Evolutionary conservation across 345 rosid species (phyloP), one percentile per base, ranked within the genome.

Genomic region (Rhizophora apiculata): DNA sequence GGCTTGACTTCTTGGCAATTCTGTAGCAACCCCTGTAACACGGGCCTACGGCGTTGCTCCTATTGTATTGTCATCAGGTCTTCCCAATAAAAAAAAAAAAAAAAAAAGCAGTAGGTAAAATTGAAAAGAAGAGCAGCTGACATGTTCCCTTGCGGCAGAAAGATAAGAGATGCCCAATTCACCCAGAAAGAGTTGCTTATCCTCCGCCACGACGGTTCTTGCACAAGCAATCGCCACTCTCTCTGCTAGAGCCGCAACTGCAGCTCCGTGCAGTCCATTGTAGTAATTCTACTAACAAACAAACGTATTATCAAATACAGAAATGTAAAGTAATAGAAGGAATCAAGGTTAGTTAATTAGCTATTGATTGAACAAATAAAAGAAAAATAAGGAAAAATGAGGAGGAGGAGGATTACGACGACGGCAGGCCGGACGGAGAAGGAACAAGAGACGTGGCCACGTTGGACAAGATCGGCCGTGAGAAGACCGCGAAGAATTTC

Each of bases 101-200:
- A 11, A 52, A 5, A 8, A 56, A 30, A 15, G 57, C 20, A 37
- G 34, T 31, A 6, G 36, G 1, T 31, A 51, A 57, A 29, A 61
- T 58, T 34, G 15, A 57, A 6, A 3, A 6, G 27, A 67, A 68
- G 8, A 20, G 31, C 51, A 34, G 24, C 79, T 65, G 22, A 84
- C 90, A 60, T 79, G 57, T 20, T 0, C 10, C 1, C 80, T 74
- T 19, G 88, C 91, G 61, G 88, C 77, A 31, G 87, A 84, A 71
- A 89, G 95, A 72, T 86, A 87, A 63, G 93, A 84, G 59, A 82
- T 76, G 77, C 83, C 71, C 82, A 92, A 68, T 86, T 89, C 93
- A 59, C 93, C 96, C 6, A 86, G 88, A 57, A 89, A 86, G 37
- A 88, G 70, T 0, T 77, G 78, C 72, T 80, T 91, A 53, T 86